Evolutionary conservation across 1,284 basidiomycete species (phyloP).

Genomic region (Cutaneotrichosporon cutaneum): DNA sequence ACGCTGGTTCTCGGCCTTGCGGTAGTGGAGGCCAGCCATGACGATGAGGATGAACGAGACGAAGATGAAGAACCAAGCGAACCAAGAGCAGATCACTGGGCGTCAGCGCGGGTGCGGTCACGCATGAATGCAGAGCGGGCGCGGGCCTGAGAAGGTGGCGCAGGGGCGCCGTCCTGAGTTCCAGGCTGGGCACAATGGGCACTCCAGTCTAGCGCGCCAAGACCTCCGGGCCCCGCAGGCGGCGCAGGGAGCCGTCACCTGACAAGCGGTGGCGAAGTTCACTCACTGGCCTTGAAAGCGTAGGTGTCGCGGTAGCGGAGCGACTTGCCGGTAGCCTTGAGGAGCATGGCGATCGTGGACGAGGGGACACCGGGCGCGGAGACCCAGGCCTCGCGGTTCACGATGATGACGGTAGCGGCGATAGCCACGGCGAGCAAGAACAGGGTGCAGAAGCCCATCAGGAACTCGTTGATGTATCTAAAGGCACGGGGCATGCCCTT

Average conservation of each 20-base stretch:
- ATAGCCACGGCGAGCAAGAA: slow-evolving; percentile 20
- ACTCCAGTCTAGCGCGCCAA: too few relatives aligned
- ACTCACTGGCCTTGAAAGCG: slow-evolving; percentile 17
- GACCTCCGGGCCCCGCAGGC: background rate
- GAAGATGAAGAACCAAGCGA: slow-evolving; percentile 19
- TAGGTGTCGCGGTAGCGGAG: slow-evolving; percentile 15
- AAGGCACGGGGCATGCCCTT: slow-evolving; percentile 8
- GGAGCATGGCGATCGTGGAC: background rate
- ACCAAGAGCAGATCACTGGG: slow-evolving; percentile 21
- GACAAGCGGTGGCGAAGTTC: background rate
- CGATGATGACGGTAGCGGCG: slow-evolving; percentile 16
- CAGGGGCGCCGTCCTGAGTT: background rate
- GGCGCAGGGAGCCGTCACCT: too few relatives aligned
- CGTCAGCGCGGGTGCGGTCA: background rate
- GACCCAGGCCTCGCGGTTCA: background rate
- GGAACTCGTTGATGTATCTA: slow-evolving; percentile 21
- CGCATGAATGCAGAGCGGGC: background rate
- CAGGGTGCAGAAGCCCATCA: slow-evolving; percentile 14
- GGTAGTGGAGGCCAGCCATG: slow-evolving; percentile 23
- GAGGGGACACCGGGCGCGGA: slow-evolving; percentile 1
- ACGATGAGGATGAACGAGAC: slow-evolving; percentile 15
- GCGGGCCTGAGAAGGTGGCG: background rate
- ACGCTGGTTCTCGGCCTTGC: slow-evolving; percentile 10
- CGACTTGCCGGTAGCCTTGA: slow-evolving; percentile 13
- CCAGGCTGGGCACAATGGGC: background rate